These are phyloP conservation scores for Moricandia arvensis DNA, from an alignment of 345 rosid species.

Conservation along the genomic window DNA sequence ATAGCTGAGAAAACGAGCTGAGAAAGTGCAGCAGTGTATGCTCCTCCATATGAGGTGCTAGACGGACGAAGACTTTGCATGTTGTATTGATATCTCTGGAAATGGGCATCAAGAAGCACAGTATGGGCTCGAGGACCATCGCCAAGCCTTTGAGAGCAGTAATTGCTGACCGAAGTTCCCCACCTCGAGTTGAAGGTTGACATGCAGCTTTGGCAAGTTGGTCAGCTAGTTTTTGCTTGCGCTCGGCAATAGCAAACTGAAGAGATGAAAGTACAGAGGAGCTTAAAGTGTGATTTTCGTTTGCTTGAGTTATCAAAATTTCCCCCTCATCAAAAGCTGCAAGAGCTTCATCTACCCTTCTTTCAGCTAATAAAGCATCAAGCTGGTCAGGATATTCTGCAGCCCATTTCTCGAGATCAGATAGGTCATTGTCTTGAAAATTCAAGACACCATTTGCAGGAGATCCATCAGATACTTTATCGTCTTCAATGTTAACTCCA, in stretches of 20 bases:
- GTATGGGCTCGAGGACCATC: conserved; percentile 97
- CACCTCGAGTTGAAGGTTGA: conserved; percentile 91
- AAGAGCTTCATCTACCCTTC: conserved; percentile 92
- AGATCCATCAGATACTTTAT: conserved; percentile 47
- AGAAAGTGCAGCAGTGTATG: conserved; percentile 97
- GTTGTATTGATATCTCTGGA: conserved; percentile 77
- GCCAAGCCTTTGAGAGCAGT: conserved; percentile 93
- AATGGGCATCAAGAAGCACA: conserved; percentile 89
- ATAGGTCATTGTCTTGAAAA: conserved; percentile 58
- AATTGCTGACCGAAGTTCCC: conserved; percentile 92
- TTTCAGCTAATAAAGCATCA: conserved; percentile 93
- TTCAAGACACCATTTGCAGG: conserved; percentile 39
- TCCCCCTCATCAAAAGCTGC: conserved; percentile 91
- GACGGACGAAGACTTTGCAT: conserved; percentile 98
- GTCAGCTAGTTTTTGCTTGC: conserved; percentile 84
- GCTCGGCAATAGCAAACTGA: conserved; percentile 60
- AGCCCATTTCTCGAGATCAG: conserved; percentile 86
- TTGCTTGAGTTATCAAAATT: conserved; percentile 56
- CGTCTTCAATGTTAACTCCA: conserved; percentile 72
- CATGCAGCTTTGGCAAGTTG: conserved; percentile 96
- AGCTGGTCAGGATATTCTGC: conserved; percentile 84
- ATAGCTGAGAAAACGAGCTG: conserved; percentile 97
- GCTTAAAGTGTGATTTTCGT: conserved; percentile 52
- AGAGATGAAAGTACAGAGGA: conserved; percentile 50
- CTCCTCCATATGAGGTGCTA: conserved; percentile 96